Base-by-base conservation (phyloP, 148 eudicot genomes). In the Drosera capensis region DNA sequence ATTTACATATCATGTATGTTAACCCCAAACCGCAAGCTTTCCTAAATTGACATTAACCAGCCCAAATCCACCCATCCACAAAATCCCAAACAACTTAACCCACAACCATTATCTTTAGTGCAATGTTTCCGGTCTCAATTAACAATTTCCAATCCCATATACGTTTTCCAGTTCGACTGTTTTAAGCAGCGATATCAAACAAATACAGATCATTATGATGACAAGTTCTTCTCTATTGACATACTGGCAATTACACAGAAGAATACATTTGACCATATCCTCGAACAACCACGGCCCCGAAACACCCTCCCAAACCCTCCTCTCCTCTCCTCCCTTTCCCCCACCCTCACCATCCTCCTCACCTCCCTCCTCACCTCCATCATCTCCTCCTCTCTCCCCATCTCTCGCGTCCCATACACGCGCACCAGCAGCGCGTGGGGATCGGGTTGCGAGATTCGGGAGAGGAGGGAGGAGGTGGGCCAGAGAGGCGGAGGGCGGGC, bases 231-330 rank as follows among this genome's bases (percentile, higher is more conserved):
- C n/a, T n/a, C n/a, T n/a, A n/a, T n/a, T n/a, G n/a, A n/a, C 24
- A n/a, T 49, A 79, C 94, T 75, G 71, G 65, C 68, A 83, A 51
- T 36, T 79, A 68, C 88, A 77, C 25, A 84, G 61, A 37, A 84
- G 85, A 3, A 79, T 71, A 48, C 79, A 72, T 70, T 84, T 84
- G 43, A 79, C 72, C 80, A 84, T 71, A 57, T 84, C 94, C 58
- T 84, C 94, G 36, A 84, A 84, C 72, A 84, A 60, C 0, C 84
- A 73, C 8, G 94, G 94, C 7, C 84, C 76, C 54, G 68, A 49
- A 84, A 84, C 23, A 79, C 58, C 25, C 94, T 64, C 17, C 94
- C 94, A 38, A 79, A 79, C 7, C 85, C 79, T 19, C n/a, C n/a
- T n/a, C n/a, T n/a, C n/a, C n/a, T n/a, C n/a, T 25, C 49, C 24